Base-by-base conservation (phyloP, 192 early-diverging fungal species). In the Coemansia sp. region DNA sequence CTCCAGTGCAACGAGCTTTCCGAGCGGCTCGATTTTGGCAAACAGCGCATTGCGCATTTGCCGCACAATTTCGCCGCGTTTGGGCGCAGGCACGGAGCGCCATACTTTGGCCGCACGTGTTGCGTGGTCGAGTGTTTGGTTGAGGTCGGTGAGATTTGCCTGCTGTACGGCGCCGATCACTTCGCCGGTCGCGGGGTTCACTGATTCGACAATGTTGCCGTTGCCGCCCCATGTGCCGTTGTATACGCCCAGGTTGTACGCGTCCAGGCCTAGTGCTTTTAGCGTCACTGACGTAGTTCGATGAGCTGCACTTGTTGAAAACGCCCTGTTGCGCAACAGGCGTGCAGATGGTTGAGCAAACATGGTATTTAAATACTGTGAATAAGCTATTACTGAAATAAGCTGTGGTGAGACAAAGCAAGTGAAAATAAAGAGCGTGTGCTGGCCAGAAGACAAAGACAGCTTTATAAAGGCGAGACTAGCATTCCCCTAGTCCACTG, bases 11-110 rank as follows among this genome's bases (percentile, higher is more conserved):
- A 98, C 92, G 17, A 98, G 83, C 21, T 82, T 84, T n/a, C 93
- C 95, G 41, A 98, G 84, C 14, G 88, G 87, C 54, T 91, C 79
- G 56, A 89, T 87, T 61, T 93, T 87, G 12, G 76, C 83, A 53
- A 84, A 81, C 27, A 98, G 84, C 25, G 88, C 88, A 54, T 92
- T 87, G 52, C 94, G 85, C 87, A 98, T 96, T 62, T 91, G 88
- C 23, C 93, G 85, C 27, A 98, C 86, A 50, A 98, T 86, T 59
- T 95, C 91, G 38, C 95, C 95, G 56, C 95, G 87, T 66, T 88
- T 84, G 19, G 95, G 95, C 24, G 89, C 88, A 12, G 95, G 93
- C 49, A 88, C 84, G 27, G 84, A 84, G 53, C 86, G 73, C 85
- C 87, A 90, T 32, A 86, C 78, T 25, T 71, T 81, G 67, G 89